Conservation (phyloP, 2,329 filamentous ascomycete species). For the Neoscytalidium dimidiatum region DNA sequence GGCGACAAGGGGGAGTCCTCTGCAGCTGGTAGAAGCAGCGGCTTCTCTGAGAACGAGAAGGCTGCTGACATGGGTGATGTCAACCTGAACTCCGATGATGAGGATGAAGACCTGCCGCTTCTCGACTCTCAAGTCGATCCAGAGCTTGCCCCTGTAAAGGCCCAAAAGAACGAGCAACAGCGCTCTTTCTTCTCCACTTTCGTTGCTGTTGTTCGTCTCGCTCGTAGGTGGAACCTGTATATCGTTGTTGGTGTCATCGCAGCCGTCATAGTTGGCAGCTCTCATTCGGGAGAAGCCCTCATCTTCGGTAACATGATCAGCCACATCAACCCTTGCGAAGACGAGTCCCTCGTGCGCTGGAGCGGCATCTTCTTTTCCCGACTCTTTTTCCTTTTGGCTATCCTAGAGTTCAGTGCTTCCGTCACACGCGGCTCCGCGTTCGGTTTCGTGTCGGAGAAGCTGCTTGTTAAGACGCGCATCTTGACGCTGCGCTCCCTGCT, state of each 20-base stretch:
- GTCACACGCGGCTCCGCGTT: slow-evolving; percentile 2
- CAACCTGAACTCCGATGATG: not conserved
- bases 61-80: not conserved
- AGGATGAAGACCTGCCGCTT: slow-evolving; percentile 6
- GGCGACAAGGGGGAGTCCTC: slow-evolving; percentile 3
- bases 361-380: not conserved
- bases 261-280: not conserved
- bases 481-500: slow-evolving; percentile 5
- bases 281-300: not conserved
- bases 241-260: slow-evolving; percentile 1
- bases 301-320: slow-evolving; percentile 13
- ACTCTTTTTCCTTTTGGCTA: slow-evolving; percentile 4
- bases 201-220: not conserved
- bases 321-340: not conserved
- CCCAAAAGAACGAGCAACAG: not conserved
- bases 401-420: slow-evolving; percentile 1
- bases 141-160: not conserved
- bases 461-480: slow-evolving; percentile 3
- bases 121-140: not conserved
- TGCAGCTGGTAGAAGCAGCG: not conserved
- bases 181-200: slow-evolving; percentile 2
- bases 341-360: not conserved
- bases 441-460: slow-evolving; percentile 4
- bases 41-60: not conserved
- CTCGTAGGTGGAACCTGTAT: not conserved